A percentile compares a stretch with the other conserved stretches of the same genome.
phyloP scores from a whole-genome alignment of 495 filamentous ascomycete species.

The Saxophila tyrrhenica region DNA sequence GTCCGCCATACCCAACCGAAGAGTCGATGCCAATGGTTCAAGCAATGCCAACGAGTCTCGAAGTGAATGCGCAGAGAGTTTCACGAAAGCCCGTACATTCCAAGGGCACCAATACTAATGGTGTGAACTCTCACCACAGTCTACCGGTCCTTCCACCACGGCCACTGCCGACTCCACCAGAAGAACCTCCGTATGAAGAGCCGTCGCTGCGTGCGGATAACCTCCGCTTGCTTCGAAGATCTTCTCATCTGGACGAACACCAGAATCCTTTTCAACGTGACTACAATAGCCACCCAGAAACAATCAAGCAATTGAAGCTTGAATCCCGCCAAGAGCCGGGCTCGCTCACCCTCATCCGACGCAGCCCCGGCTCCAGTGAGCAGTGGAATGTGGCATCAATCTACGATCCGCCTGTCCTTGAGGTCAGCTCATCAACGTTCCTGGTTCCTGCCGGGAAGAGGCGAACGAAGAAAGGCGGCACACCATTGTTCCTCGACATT shows the following conservation, averaged over 20 bases:
- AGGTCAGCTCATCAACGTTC: constrained; percentile 22
- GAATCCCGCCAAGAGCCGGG: not conserved
- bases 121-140: not conserved
- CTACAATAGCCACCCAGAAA: not conserved
- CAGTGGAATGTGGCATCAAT: constrained; percentile 89
- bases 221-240: constrained; percentile 2
- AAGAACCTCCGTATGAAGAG: not conserved
- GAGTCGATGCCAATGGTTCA: not conserved
- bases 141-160: constrained; percentile 12
- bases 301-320: not conserved
- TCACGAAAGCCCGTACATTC: constrained; percentile 4
- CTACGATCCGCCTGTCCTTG: constrained; percentile 34
- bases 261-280: not conserved
- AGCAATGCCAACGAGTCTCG: not conserved
- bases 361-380: constrained; percentile 62
- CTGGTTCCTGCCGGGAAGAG: constrained; percentile 4
- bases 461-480: constrained; percentile 21
- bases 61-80: not conserved
- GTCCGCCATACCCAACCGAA: not conserved
- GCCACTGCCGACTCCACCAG: constrained; percentile 6
- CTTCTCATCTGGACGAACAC: not conserved
- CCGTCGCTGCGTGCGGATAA: constrained; percentile 6
- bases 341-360: constrained; percentile 77
- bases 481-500: constrained; percentile 48
- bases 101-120: not conserved